Conservation (phyloP, 2,329 filamentous ascomycete genomes). For the Penicillium sp. region DNA sequence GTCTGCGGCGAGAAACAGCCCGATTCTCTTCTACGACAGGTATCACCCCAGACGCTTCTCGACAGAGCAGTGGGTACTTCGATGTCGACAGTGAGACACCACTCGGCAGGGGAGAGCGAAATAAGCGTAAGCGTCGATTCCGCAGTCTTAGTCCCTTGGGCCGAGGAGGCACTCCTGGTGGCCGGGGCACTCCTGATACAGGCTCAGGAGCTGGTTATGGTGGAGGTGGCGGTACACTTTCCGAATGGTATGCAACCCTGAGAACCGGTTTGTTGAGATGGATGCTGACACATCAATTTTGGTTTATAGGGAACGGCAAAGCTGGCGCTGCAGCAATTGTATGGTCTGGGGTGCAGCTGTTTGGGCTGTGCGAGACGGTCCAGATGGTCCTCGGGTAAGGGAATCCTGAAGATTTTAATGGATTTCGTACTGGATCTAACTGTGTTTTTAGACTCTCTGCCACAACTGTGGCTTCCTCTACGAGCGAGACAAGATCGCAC, state of each 20-base stretch:
- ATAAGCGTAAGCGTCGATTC: conserved; percentile 93
- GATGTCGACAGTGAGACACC: conserved; percentile 67
- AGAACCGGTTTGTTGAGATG: not conserved
- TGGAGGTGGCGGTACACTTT: conserved; percentile 62
- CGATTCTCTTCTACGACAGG: conserved; percentile 84
- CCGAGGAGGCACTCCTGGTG: conserved; percentile 66
- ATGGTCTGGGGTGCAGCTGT: conserved; percentile 83
- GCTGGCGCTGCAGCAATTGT: conserved; percentile 89
- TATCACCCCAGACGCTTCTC: conserved; percentile 74
- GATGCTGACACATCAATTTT: not conserved
- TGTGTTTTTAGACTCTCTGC: conserved; percentile 68
- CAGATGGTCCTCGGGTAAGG: conserved; percentile 76
- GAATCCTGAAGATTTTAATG: not conserved
- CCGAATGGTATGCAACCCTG: conserved; percentile 55
- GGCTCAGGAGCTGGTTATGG: conserved; percentile 67
- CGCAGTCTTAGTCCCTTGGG: conserved; percentile 80
- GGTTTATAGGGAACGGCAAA: conserved; percentile 64
- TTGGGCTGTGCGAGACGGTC: conserved; percentile 93
- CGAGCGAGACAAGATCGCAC: conserved; percentile 81
- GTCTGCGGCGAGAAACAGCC: conserved; percentile 85
- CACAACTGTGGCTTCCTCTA: conserved; percentile 90
- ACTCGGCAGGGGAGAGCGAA: conserved; percentile 87
- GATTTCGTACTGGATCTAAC: conserved; percentile 13
- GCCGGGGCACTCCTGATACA: conserved; percentile 75
- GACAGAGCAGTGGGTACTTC: conserved; percentile 58